Conservation (phyloP, 164 flowering plant genomes). For the Nymphaea thermarum region DNA sequence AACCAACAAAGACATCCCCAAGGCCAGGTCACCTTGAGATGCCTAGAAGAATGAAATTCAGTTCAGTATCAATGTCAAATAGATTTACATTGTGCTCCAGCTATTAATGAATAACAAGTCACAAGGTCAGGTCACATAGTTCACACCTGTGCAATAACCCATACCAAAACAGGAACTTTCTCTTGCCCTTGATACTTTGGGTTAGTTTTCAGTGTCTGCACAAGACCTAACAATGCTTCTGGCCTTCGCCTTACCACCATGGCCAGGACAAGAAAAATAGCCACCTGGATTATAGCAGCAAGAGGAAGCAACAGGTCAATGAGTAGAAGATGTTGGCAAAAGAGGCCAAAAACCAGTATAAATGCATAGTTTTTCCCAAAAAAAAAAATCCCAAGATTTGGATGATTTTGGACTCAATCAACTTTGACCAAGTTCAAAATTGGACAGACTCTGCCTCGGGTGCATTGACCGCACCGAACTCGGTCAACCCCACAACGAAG, state of each 20-base stretch:
- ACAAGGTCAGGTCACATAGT: not conserved
- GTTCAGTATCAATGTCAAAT: too few species aligned
- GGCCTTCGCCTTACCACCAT: slow-evolving; percentile 71
- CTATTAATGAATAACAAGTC: not conserved
- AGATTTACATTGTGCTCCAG: too few species aligned
- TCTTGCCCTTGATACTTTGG: slow-evolving; percentile 80
- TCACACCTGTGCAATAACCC: slow-evolving; percentile 76
- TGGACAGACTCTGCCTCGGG: too few species aligned
- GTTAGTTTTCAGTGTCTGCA: slow-evolving; percentile 48
- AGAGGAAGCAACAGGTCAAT: too few species aligned
- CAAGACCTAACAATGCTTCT: slow-evolving; percentile 41
- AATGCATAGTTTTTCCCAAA: not conserved
- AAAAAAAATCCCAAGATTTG: not conserved
- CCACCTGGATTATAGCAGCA: slow-evolving; percentile 44
- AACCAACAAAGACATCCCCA: slow-evolving; percentile 66
- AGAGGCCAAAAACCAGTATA: too few species aligned
- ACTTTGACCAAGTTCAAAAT: too few species aligned
- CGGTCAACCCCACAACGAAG: too few species aligned
- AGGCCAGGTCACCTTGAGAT: slow-evolving; percentile 64
- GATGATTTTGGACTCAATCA: too few species aligned
- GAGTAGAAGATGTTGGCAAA: too few species aligned
- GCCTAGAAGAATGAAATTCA: slow-evolving; percentile 27
- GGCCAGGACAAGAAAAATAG: slow-evolving; percentile 69
- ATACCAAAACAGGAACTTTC: slow-evolving; percentile 61
- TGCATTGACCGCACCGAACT: too few species aligned